These are phyloP conservation scores for Hibiscus tridactylites DNA, from an alignment of 345 rosid genomes.

Conservation along the genomic window DNA sequence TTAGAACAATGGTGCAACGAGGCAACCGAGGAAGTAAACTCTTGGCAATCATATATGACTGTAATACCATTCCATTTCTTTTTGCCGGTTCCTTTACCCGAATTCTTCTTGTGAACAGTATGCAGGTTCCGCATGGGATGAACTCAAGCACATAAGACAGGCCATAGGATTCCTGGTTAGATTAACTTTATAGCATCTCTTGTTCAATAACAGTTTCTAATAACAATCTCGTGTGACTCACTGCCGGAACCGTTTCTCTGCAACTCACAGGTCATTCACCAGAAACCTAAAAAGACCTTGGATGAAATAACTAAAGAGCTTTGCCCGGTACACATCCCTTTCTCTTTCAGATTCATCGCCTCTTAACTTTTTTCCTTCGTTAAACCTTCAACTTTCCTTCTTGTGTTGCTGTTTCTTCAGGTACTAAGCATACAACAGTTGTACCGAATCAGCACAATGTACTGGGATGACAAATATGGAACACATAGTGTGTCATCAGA, in stretches of 20 bases:
- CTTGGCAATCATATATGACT: conserved; percentile 6
- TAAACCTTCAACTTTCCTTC: not conserved
- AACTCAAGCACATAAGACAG: conserved; percentile 93
- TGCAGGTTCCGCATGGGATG: conserved; percentile 97
- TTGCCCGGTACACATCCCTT: conserved; percentile 61
- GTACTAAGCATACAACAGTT: conserved; percentile 93
- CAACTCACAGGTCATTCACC: conserved; percentile 84
- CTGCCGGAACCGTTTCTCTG: conserved; percentile 5
- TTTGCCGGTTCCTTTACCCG: conserved; percentile 8
- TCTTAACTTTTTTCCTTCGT: not conserved
- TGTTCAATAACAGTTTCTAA: not conserved
- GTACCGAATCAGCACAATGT: conserved; percentile 95
- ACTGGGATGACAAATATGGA: conserved; percentile 99
- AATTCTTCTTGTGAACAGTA: conserved; percentile 38
- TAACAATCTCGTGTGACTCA: not conserved
- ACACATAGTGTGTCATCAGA: conserved; percentile 96
- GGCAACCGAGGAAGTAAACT: conserved; percentile 83
- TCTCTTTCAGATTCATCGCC: conserved; percentile 8
- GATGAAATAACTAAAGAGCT: conserved; percentile 90
- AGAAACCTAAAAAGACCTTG: conserved; percentile 86
- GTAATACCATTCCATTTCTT: not conserved
- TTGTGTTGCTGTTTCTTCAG: conserved; percentile 30
- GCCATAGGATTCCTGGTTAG: conserved; percentile 97
- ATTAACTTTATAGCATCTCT: conserved; percentile 1
- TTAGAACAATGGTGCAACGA: conserved; percentile 84